Evolutionary conservation across 2,329 filamentous ascomycete species (phyloP), one percentile per base, ranked within the genome.

Genomic region (Sporothrix dimorphospora): DNA sequence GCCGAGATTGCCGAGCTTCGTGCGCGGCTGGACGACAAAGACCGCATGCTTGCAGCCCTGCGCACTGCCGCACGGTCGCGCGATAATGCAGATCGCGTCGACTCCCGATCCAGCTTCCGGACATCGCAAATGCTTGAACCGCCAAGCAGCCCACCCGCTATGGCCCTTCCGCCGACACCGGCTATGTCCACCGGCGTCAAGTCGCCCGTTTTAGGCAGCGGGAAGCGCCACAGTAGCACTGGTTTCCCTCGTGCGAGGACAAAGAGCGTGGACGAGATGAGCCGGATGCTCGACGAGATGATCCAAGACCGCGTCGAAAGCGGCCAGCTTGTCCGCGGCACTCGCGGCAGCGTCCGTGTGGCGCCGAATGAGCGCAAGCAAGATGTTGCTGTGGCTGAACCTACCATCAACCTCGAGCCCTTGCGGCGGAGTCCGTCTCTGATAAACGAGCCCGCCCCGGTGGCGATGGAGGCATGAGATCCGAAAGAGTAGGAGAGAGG

Each of bases 211-310:
- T 6, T 65, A 12, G 68, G 27, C 45, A 16, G 53, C 30, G 19
- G 34, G 3, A 73, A 71, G 49, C 72, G 75, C 2, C 55, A 63
- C 38, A 75, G 74, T 57, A 63, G 53, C 24, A 49, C 55, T 2
- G 38, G 42, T 2, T 76, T 71, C 24, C 76, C 80, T 12, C 86
- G 86, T 69, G 87, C 85, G 75, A 86, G 87, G 67, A 85, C 85
- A 14, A 89, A 87, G 83, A 93, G 92, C 76, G 92, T 96, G 45
- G 94, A 97, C 77, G 94, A 97, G 81, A 94, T 98, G 90, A 97
- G 93, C 76, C 89, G 90, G 77, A 94, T 98, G 83, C 87, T 98
- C 34, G 95, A 98, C 78, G 94, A 97, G 82, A 98, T 98, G 95
- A 96, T 98, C 73, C 92, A 94, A 78, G 92, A 95, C 78, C 90